Evolutionary conservation across 2,329 filamentous ascomycete genomes (phyloP).

Genomic region (Neofusicoccum cordaticola): DNA sequence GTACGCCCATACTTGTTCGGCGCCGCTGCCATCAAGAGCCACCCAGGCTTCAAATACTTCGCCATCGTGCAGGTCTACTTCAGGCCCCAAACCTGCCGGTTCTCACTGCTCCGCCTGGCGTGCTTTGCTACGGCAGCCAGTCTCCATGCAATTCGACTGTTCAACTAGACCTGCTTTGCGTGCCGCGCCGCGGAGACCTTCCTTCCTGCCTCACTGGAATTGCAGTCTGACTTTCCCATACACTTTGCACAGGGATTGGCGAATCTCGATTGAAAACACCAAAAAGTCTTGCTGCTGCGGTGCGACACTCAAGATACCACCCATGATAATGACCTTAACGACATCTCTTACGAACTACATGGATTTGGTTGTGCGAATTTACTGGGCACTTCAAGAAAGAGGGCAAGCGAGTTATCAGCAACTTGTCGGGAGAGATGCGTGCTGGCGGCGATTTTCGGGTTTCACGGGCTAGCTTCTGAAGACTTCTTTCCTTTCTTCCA

Average conservation of each 20-base stretch:
- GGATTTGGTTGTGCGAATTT: not conserved
- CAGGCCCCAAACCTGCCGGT: not conserved
- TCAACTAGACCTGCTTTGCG: not conserved
- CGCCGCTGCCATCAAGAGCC: not conserved
- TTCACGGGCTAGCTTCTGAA: not conserved
- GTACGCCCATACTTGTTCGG: not conserved
- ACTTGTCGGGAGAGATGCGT: not conserved
- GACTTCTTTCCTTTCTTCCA: not conserved
- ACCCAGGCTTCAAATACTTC: not conserved
- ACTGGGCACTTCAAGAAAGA: not conserved
- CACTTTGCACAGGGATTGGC: not conserved
- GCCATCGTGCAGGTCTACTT: not conserved
- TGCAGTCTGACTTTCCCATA: not conserved
- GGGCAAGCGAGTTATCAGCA: not conserved
- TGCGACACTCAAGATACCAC: not conserved
- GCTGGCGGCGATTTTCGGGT: not conserved
- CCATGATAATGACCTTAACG: constrained; percentile 7
- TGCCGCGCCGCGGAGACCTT: constrained; percentile 1
- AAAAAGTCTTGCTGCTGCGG: not conserved
- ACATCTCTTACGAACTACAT: not conserved
- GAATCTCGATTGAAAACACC: not conserved
- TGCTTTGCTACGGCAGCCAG: not conserved
- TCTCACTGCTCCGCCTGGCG: not conserved
- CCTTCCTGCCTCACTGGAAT: not conserved
- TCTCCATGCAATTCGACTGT: not conserved